Conservation (phyloP, 176 grass and related monocot species). For the Aegilops tauschii region DNA sequence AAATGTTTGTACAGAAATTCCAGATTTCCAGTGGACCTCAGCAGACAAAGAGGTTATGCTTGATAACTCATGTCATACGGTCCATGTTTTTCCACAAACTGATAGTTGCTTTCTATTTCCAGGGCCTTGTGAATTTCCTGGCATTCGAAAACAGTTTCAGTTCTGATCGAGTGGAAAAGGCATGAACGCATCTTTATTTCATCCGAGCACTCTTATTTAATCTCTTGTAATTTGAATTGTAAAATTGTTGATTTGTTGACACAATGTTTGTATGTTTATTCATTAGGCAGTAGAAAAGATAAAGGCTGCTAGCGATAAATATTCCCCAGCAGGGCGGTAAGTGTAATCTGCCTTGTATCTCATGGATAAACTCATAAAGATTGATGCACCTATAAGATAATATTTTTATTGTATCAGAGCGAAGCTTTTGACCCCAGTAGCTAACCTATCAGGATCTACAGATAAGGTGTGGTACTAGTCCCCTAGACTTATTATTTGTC, state of each 20-base stretch:
- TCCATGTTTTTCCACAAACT: slow-evolving; percentile 23
- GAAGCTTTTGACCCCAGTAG: slow-evolving; percentile 52
- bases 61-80: neutral
- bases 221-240: slow-evolving; percentile 3
- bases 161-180: slow-evolving; percentile 77
- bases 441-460: slow-evolving; percentile 26
- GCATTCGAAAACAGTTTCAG: slow-evolving; percentile 84
- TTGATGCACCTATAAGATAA: slow-evolving; percentile 13
- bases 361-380: slow-evolving; percentile 16
- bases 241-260: slow-evolving; percentile 14
- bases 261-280: slow-evolving; percentile 25
- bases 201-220: slow-evolving; percentile 12
- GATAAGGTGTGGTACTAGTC: slow-evolving; percentile 28
- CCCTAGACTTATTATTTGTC: slow-evolving; percentile 5
- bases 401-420: slow-evolving; percentile 39
- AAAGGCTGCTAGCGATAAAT: slow-evolving; percentile 63
- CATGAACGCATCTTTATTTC: slow-evolving; percentile 20
- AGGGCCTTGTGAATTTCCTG: slow-evolving; percentile 78
- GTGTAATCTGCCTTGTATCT: slow-evolving; percentile 20
- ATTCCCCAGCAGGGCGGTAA: slow-evolving; percentile 57
- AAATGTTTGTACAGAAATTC: slow-evolving; percentile 54
- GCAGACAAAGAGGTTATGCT: slow-evolving; percentile 64
- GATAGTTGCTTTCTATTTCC: slow-evolving; percentile 12
- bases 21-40: slow-evolving; percentile 69
- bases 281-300: slow-evolving; percentile 84